Conservation (phyloP, 2,329 filamentous ascomycete genomes). For the Neocatenulostroma microsporum region DNA sequence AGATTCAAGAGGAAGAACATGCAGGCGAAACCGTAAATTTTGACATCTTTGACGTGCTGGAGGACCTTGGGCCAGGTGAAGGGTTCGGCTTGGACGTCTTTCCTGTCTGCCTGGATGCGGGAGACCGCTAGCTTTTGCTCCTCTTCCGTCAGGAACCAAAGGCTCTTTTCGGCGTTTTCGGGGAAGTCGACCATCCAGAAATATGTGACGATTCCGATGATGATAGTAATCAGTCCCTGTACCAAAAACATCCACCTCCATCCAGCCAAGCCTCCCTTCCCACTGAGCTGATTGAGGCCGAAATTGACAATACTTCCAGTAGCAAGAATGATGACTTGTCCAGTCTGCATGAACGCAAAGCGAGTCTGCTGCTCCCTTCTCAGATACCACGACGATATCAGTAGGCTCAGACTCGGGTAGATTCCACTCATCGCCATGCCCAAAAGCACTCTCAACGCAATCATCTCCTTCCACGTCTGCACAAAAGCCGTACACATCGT, state of each 20-base stretch:
- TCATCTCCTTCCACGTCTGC: slow-evolving; percentile 61
- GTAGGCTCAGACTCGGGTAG: slow-evolving; percentile 46
- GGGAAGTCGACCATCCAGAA: slow-evolving; percentile 68
- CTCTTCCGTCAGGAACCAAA: slow-evolving; percentile 49
- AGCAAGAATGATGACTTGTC: slow-evolving; percentile 57
- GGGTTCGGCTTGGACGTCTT: slow-evolving; percentile 50
- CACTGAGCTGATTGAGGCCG: slow-evolving; percentile 57
- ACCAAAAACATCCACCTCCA: slow-evolving; percentile 66
- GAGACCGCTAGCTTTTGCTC: slow-evolving; percentile 51
- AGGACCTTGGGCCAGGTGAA: slow-evolving; percentile 52
- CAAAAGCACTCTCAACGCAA: slow-evolving; percentile 56
- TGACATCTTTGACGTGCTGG: slow-evolving; percentile 50
- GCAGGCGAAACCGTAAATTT: slow-evolving; percentile 57
- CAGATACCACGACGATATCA: slow-evolving; percentile 54
- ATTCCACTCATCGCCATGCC: slow-evolving; percentile 55
- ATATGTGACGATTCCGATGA: slow-evolving; percentile 54
- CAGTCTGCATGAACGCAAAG: slow-evolving; percentile 57
- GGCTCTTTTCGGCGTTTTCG: slow-evolving; percentile 50
- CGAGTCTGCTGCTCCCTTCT: slow-evolving; percentile 58
- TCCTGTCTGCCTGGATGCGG: slow-evolving; percentile 54
- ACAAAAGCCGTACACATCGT: slow-evolving; percentile 63
- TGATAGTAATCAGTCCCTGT: slow-evolving; percentile 52
- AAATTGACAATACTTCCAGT: slow-evolving; percentile 62
- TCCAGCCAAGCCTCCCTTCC: slow-evolving; percentile 48
- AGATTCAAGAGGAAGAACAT: slow-evolving; percentile 62